Evolutionary conservation across 495 filamentous ascomycete genomes (phyloP).

Genomic region (Aspergillus avenaceus): DNA sequence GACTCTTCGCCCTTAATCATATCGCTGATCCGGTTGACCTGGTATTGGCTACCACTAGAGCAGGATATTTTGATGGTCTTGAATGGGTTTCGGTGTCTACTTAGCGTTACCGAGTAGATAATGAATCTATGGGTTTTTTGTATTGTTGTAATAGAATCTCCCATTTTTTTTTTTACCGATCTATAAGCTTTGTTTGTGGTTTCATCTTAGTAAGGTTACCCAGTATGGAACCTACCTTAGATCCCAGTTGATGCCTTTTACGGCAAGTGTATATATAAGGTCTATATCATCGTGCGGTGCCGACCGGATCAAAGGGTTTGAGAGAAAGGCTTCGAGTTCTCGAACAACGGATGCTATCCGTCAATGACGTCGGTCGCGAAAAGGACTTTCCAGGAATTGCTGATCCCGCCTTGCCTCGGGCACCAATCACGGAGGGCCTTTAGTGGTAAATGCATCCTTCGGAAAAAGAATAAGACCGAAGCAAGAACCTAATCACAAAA

Average conservation of each 20-base stretch:
- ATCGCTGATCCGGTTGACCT: background rate
- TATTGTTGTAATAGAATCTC: background rate
- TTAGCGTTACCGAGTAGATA: constrained; percentile 24
- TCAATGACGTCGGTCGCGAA: constrained; percentile 19
- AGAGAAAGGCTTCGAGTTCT: no score
- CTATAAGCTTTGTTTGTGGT: background rate
- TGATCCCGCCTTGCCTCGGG: constrained; percentile 2
- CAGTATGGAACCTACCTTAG: background rate
- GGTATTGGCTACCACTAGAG: constrained; percentile 15
- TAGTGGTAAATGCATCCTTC: background rate
- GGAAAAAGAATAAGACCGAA: constrained; percentile 16
- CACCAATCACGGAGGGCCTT: constrained; percentile 5
- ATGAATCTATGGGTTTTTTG: constrained; percentile 18
- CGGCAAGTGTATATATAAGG: no score
- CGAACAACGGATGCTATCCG: no score
- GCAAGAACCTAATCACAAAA: constrained; percentile 13
- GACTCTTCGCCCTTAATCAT: constrained; percentile 1
- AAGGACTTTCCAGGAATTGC: background rate
- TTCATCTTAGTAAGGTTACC: background rate
- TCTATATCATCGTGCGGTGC: no score
- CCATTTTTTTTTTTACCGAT: background rate
- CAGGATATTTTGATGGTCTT: constrained; percentile 8
- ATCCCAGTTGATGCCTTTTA: no score
- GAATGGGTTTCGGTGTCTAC: constrained; percentile 13
- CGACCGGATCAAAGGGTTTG: no score